phyloP scores from a whole-genome alignment of 768 basidiomycete species.

The Tremella fuciformis region DNA sequence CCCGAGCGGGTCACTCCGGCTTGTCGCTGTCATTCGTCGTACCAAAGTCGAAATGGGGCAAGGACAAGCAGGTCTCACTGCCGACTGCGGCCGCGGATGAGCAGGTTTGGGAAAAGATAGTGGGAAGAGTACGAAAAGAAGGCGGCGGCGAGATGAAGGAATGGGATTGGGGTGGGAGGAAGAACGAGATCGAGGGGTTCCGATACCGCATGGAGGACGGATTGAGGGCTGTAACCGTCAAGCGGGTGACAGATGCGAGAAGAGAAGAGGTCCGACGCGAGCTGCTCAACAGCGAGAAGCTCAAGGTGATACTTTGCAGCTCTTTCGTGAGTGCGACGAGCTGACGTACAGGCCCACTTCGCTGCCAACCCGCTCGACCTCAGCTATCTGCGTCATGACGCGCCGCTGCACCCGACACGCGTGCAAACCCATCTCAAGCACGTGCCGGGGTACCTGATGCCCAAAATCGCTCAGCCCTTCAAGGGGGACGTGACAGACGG shows the following conservation, averaged over 20 bases:
- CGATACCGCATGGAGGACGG: slow-evolving; percentile 98
- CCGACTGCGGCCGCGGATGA: slow-evolving; percentile 74
- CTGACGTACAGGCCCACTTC: slow-evolving; percentile 74
- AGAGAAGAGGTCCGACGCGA: slow-evolving; percentile 91
- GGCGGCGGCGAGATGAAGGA: slow-evolving; percentile 67
- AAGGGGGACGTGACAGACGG: slow-evolving; percentile 52
- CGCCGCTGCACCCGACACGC: slow-evolving; percentile 82
- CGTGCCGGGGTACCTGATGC: slow-evolving; percentile 87
- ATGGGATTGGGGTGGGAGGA: slow-evolving; percentile 85
- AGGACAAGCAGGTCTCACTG: slow-evolving; percentile 62
- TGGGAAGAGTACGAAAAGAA: slow-evolving; percentile 65
- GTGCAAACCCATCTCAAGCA: slow-evolving; percentile 94
- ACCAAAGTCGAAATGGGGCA: slow-evolving; percentile 50
- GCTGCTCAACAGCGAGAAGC: slow-evolving; percentile 89
- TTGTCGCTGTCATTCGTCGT: slow-evolving; percentile 89
- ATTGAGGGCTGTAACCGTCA: slow-evolving; percentile 78
- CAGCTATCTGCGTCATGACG: slow-evolving; percentile 89
- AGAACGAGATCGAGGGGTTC: slow-evolving; percentile 87
- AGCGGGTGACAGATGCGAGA: slow-evolving; percentile 81
- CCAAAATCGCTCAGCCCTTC: slow-evolving; percentile 63
- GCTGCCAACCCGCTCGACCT: slow-evolving; percentile 94
- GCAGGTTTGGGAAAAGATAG: slow-evolving; percentile 69
- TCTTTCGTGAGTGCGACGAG: neutral
- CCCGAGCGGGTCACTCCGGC: slow-evolving; percentile 89
- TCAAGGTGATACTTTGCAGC: slow-evolving; percentile 65